Evolutionary conservation across 73 alveolate species (phyloP).

Genomic region (Tetrahymena thermophila): DNA sequence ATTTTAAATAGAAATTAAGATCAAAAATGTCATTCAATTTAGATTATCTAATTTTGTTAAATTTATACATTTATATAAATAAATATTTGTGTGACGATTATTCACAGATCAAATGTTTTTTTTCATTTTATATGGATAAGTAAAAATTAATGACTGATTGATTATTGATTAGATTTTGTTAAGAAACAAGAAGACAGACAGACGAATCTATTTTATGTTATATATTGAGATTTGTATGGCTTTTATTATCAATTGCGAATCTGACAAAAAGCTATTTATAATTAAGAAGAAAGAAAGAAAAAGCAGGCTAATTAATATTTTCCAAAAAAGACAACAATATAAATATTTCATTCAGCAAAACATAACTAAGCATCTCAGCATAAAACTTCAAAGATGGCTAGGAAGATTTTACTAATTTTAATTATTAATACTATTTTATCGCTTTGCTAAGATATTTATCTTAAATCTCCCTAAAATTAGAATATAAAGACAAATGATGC

Average conservation of each 20-base stretch:
- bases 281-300: background rate
- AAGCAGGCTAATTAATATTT: background rate
- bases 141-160: background rate
- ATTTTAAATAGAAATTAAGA: background rate
- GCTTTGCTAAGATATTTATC: no score
- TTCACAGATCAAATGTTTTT: background rate
- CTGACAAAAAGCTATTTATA: background rate
- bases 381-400: background rate
- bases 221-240: background rate
- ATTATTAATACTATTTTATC: no score
- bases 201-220: background rate
- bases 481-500: background rate
- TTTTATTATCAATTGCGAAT: background rate
- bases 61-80: no score
- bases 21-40: background rate
- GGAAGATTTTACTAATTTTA: background rate
- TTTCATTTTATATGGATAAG: background rate
- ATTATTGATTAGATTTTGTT: background rate
- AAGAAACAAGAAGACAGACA: background rate
- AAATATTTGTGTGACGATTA: background rate
- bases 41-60: background rate
- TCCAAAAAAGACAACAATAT: background rate
- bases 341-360: background rate
- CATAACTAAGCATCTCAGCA: background rate
- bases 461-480: background rate